These are phyloP conservation scores for Sanghuangporus sanghuang DNA, from an alignment of 1,284 basidiomycete genomes.

Conservation along the genomic window DNA sequence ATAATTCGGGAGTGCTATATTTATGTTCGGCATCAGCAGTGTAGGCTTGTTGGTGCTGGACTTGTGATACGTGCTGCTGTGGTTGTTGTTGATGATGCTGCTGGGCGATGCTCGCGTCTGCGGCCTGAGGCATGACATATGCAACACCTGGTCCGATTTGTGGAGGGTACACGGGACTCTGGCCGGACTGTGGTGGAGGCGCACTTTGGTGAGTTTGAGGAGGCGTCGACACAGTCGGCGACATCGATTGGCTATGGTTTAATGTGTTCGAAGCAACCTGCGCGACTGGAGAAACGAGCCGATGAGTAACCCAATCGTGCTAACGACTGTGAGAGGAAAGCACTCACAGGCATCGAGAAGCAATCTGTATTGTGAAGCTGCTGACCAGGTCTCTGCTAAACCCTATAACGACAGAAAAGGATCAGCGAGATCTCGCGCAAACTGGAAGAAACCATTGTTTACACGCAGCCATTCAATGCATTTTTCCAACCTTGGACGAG, in stretches of 20 bases:
- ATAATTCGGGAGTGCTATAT: constrained; percentile 8
- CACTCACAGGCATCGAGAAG: constrained; percentile 18
- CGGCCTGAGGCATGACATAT: background rate
- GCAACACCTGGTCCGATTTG: background rate
- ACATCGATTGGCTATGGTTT: constrained; percentile 7
- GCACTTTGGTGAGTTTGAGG: background rate
- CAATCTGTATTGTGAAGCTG: constrained; percentile 14
- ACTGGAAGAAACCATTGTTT: background rate
- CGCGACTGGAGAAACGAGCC: background rate
- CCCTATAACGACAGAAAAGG: constrained; percentile 1
- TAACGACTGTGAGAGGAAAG: background rate
- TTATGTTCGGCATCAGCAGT: constrained; percentile 1
- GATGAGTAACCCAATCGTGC: background rate
- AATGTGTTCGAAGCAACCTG: constrained; percentile 16
- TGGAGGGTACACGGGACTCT: background rate
- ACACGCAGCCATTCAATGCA: constrained; percentile 19
- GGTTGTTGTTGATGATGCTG: background rate
- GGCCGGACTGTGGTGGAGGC: background rate
- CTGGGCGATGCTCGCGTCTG: background rate
- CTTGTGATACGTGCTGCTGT: background rate
- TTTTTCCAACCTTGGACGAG: constrained; percentile 14
- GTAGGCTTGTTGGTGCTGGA: background rate
- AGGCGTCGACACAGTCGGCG: constrained; percentile 2
- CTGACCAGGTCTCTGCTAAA: constrained; percentile 18
- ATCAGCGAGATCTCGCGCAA: background rate